Base-by-base conservation (phyloP, 2,329 filamentous ascomycete species). In the Colletotrichum camelliae region DNA sequence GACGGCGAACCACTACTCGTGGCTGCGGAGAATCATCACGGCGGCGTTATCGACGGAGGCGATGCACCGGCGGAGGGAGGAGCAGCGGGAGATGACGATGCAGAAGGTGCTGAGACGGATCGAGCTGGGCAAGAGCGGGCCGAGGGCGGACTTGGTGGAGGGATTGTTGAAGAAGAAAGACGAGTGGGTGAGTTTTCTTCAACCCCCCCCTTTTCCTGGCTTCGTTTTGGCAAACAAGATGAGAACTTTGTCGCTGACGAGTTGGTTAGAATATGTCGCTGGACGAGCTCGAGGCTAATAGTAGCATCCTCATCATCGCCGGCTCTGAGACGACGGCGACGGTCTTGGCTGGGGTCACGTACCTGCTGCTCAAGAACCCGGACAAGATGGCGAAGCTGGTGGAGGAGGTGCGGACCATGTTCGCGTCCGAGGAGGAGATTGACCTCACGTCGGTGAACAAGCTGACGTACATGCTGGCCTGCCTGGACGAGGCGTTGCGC, bases 401-500 rank as follows among this genome's bases (percentile, higher is more conserved):
- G 4, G 33, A 81, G 1, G 88, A 89, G 77, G 79, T 88, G 3
- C 83, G 85, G 4, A 74, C 78, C 0, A 37, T 80, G 1, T 87
- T 87, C 61, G 61, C 76, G 2, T 77, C 62, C 0, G 81, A 84
- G 37, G 80, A 83, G 1, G 83, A 87, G 6, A 87, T 88, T 62
- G 81, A 79, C 6, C 76, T 85, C n/a, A 76, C 78, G 2, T 81
- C 80, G 4, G 80, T 83, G 5, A 77, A 80, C 57, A 76, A 79
- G 12, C 78, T 87, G 0, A 68, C 80, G 1, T 88, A 87, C 67
- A 80, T 88, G 67, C 77, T 82, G 13, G 87, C 86, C 0, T 82
- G 80, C 43, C 75, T 89, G 10, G 81, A 88, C 3, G 88, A 89
- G 79, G 81, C 80, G 5, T 77, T 89, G 62, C 81, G 88, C 16